A percentile compares a stretch with the other conserved stretches of the same genome.
Evolutionary conservation across 805 yeast genomes (phyloP).

Genomic region (Zygosaccharomyces lentus): DNA sequence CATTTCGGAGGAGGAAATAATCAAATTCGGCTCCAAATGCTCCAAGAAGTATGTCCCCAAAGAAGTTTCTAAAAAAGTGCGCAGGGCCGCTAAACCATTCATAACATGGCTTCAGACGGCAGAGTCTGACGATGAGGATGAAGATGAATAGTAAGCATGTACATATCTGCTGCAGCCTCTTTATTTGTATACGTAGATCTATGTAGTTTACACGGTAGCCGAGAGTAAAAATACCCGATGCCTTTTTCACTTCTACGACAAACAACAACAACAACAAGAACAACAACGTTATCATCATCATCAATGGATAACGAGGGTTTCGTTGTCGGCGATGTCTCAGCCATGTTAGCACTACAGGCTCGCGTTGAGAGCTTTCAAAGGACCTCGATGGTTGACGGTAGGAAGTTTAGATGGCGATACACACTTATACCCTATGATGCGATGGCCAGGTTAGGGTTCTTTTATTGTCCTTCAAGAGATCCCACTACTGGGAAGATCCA

Average conservation of each 20-base stretch:
- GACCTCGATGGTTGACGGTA: slow-evolving; percentile 17
- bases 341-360: slow-evolving; percentile 13
- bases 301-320: not conserved
- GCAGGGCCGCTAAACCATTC: slow-evolving; percentile 95
- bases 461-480: slow-evolving; percentile 22
- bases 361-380: slow-evolving; percentile 17
- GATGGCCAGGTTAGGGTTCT: slow-evolving; percentile 30
- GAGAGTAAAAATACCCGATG: not conserved
- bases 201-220: slow-evolving; percentile 4
- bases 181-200: slow-evolving; percentile 4
- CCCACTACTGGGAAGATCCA: slow-evolving; percentile 8
- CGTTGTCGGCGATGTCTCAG: slow-evolving; percentile 3
- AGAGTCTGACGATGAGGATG: slow-evolving; percentile 69
- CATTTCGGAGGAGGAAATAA: slow-evolving; percentile 74
- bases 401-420: slow-evolving; percentile 30
- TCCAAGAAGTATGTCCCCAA: slow-evolving; percentile 92
- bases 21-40: slow-evolving; percentile 81
- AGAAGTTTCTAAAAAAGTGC: slow-evolving; percentile 86
- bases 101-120: slow-evolving; percentile 93
- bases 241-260: not conserved
- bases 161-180: not conserved
- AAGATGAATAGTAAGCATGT: slow-evolving; percentile 25
- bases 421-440: slow-evolving; percentile 28
- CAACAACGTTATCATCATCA: not conserved
- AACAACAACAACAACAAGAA: not conserved